Base-by-base conservation (phyloP, 2,329 filamentous ascomycete species). In the Cryphonectria parasitica region DNA sequence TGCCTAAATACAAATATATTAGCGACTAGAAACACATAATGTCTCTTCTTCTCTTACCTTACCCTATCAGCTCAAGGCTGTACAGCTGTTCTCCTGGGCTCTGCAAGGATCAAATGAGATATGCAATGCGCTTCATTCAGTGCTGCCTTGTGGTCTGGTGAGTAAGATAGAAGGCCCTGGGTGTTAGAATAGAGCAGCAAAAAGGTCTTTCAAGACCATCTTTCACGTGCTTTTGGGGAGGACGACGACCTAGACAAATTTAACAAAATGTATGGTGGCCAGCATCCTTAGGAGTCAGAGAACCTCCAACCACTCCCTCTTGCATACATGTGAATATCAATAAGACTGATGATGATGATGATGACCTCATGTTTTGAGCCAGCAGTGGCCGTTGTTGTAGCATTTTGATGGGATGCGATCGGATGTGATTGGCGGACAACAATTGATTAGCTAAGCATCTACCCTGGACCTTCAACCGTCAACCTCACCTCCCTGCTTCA, bases 391-490 rank as follows among this genome's bases (percentile, higher is more conserved):
- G 61, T 68, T 19, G 4, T 6, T 45, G 41, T 61, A 56, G 45
- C 49, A 45, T n/a, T 19, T 36, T 13, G 13, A 49, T 49, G 19
- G 7, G 43, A 54, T n/a, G 25, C n/a, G 8, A 63, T 41, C 15
- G 67, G 34, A 34, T 19, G 19, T 68, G 67, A 28, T 63, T 45
- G 61, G 67, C 60, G 41, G 45, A 36, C 22, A 10, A 22, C 7
- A 19, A 3, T 34, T n/a, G 17, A 39, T 61, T 61, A 61, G 7
- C 31, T 61, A 61, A 61, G 58, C 58, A 61, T 34, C 19, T 15
- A 5, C 19, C 31, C 31, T n/a, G 31, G 2, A 31, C 22, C 17
- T 43, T 15, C 41, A 17, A 43, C 3, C 3, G 41, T 43, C 41
- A 43, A 43, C 45, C 22, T n/a, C 45, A n/a, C 45, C 8, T 49